These are phyloP conservation scores for Tuber magnatum DNA, from an alignment of 495 filamentous ascomycete genomes.

Conservation along the genomic window DNA sequence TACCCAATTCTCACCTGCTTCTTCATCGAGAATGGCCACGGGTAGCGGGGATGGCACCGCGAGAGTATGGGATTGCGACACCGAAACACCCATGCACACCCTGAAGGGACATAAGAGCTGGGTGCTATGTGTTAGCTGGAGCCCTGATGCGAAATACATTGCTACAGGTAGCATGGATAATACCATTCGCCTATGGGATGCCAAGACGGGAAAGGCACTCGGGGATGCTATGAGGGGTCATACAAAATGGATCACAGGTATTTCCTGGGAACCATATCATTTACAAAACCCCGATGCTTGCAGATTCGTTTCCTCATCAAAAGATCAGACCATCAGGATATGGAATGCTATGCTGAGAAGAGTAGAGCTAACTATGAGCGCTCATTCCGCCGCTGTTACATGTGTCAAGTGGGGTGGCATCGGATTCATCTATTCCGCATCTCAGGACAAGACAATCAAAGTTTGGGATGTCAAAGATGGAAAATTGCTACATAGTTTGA, in stretches of 20 bases:
- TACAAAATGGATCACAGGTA: conserved; percentile 76
- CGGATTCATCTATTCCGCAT: conserved; percentile 75
- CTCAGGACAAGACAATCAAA: conserved; percentile 90
- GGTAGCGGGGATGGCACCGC: conserved; percentile 90
- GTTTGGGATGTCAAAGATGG: conserved; percentile 79
- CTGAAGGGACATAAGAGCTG: conserved; percentile 89
- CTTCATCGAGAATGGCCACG: conserved; percentile 73
- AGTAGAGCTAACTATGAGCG: conserved; percentile 73
- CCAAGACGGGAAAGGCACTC: conserved; percentile 67
- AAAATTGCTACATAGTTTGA: conserved; percentile 68
- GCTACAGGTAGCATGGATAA: conserved; percentile 95
- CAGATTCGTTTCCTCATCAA: conserved; percentile 77
- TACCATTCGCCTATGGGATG: conserved; percentile 82
- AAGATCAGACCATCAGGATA: conserved; percentile 80
- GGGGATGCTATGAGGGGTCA: conserved; percentile 81
- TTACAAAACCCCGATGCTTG: conserved; percentile 65
- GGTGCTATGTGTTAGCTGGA: conserved; percentile 84
- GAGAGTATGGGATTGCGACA: conserved; percentile 91
- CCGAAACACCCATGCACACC: conserved; percentile 79
- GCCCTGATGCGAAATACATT: conserved; percentile 69
- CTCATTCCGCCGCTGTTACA: conserved; percentile 79
- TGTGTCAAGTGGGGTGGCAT: conserved; percentile 94
- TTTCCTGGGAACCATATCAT: conserved; percentile 95
- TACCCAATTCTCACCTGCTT: conserved; percentile 76
- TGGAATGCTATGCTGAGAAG: conserved; percentile 75